Percentiles rank a stretch among this genome's conserved stretches.
Conservation (phyloP, 768 basidiomycete species). For the Phaffia tasmanica region DNA sequence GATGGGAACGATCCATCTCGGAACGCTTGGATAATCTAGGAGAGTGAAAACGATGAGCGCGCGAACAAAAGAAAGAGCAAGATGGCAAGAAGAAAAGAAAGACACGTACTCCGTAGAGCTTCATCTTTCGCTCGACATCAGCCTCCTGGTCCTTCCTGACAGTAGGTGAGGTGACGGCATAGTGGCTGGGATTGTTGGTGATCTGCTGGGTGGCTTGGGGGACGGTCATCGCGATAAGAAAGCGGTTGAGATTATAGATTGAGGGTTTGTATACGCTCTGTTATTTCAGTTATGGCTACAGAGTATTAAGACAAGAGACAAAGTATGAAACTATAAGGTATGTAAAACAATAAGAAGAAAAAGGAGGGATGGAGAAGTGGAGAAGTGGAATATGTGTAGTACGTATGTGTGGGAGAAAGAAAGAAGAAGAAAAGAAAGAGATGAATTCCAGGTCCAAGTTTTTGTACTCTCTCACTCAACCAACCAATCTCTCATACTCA, state of each 20-base stretch:
- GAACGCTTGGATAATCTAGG: slow-evolving; percentile 56
- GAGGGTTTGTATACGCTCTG: too few species aligned
- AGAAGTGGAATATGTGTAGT: too few species aligned
- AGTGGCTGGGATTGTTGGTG: slow-evolving; percentile 35
- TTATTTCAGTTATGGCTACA: too few species aligned
- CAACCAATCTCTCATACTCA: too few species aligned
- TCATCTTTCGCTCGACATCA: slow-evolving; percentile 76
- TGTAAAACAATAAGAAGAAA: too few species aligned
- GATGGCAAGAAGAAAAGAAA: background rate
- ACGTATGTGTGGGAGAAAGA: too few species aligned
- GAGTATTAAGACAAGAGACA: too few species aligned
- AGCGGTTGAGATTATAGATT: background rate
- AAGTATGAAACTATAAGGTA: too few species aligned
- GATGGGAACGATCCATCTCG: slow-evolving; percentile 46
- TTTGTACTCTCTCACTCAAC: too few species aligned
- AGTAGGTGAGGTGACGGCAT: slow-evolving; percentile 57
- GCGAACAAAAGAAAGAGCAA: background rate
- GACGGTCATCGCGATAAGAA: background rate
- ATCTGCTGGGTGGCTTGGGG: slow-evolving; percentile 8
- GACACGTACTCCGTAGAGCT: slow-evolving; percentile 52
- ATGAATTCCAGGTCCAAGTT: too few species aligned
- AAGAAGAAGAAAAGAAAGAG: too few species aligned
- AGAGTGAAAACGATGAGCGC: background rate
- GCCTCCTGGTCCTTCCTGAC: slow-evolving; percentile 52
- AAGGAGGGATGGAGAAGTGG: too few species aligned